These are phyloP conservation scores for Leishmania aethiopica DNA, from an alignment of 208 protist species.

Conservation along the genomic window DNA sequence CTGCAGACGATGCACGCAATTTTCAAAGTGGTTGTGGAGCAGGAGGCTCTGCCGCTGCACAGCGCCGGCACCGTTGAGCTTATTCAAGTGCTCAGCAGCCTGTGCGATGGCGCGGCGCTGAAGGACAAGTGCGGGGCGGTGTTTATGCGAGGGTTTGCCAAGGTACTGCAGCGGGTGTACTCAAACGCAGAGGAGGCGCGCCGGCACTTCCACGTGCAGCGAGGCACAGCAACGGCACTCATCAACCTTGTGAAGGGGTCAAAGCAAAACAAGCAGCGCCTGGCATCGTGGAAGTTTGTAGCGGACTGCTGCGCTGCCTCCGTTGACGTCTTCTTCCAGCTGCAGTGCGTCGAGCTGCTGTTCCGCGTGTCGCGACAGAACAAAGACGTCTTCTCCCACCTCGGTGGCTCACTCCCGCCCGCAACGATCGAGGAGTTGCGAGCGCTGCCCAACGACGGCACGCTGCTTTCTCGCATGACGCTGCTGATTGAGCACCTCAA, in stretches of 20 bases:
- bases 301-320: constrained; percentile 63
- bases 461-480: constrained; percentile 74
- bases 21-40: constrained; percentile 65
- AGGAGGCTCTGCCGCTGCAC: constrained; percentile 62
- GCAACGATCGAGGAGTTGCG: constrained; percentile 53
- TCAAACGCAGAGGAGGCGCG: constrained; percentile 46
- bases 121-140: constrained; percentile 76
- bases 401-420: constrained; percentile 37
- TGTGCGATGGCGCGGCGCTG: constrained; percentile 81
- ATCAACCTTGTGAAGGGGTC: constrained; percentile 92
- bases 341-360: constrained; percentile 92
- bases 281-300: constrained; percentile 79
- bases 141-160: constrained; percentile 74
- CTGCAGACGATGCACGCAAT: constrained; percentile 76
- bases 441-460: constrained; percentile 71
- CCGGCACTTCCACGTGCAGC: constrained; percentile 67
- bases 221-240: constrained; percentile 75
- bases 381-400: constrained; percentile 51
- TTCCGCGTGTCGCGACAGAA: constrained; percentile 85
- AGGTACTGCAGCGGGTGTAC: constrained; percentile 69
- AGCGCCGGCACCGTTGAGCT: constrained; percentile 77
- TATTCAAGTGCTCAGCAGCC: constrained; percentile 75
- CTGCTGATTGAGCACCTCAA: constrained; percentile 75
- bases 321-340: constrained; percentile 91
- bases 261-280: constrained; percentile 84